Conservation (phyloP, 192 early-diverging fungal genomes). For the Umbelopsis sp. region DNA sequence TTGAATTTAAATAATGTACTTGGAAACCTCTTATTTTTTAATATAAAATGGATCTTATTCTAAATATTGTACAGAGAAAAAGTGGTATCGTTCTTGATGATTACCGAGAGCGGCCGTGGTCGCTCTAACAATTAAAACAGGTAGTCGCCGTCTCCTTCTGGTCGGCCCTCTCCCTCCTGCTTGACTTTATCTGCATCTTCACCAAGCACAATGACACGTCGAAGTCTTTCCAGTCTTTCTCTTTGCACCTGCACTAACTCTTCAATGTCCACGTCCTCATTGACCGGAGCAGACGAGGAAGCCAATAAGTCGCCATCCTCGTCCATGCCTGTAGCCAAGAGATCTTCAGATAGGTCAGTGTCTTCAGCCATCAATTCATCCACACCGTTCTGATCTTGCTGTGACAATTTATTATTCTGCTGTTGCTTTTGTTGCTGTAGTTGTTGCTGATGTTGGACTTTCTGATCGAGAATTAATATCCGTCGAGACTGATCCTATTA, state of each 20-base stretch:
- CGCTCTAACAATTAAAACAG: conserved; percentile 24
- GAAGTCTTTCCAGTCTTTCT: conserved; percentile 29
- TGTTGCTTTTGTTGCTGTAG: conserved; percentile 17
- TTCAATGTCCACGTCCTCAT: conserved; percentile 38
- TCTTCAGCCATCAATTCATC: conserved; percentile 11
- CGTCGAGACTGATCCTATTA: conserved; percentile 38
- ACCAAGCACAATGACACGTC: conserved; percentile 32
- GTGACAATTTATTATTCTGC: conserved; percentile 4
- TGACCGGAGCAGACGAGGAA: not conserved
- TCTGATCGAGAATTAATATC: conserved; percentile 21
- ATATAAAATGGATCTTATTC: too few species aligned
- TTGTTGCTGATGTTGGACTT: conserved; percentile 14
- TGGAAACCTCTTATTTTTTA: too few species aligned
- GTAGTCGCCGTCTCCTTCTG: conserved; percentile 29
- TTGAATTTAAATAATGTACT: too few species aligned
- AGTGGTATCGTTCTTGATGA: too few species aligned
- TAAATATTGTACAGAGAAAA: not conserved
- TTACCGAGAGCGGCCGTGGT: not conserved
- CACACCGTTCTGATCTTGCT: conserved; percentile 14
- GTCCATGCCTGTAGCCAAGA: not conserved
- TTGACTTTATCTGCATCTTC: conserved; percentile 33
- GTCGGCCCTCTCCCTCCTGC: conserved; percentile 16
- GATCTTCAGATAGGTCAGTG: conserved; percentile 9
- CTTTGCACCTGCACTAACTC: conserved; percentile 33
- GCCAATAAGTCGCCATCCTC: not conserved